phyloP scores from a whole-genome alignment of 164 flowering plant species.

The Vitis riparia region DNA sequence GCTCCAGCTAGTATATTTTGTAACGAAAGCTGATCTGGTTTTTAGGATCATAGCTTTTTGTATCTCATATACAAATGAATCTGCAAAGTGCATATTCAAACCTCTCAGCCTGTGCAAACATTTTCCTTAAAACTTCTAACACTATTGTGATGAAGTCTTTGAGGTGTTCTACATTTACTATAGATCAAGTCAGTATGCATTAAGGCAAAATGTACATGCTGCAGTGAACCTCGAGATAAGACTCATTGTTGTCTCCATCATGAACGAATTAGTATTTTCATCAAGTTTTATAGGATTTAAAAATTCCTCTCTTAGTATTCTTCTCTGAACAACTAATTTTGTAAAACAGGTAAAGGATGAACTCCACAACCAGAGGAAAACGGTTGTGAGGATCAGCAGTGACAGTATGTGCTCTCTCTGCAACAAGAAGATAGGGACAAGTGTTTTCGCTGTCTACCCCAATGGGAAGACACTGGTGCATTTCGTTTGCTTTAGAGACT shows the following conservation, averaged over 20 bases:
- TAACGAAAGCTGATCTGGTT: neutral
- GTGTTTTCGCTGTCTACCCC: conserved; percentile 97
- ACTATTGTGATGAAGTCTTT: too few species aligned
- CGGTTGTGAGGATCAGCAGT: conserved; percentile 67
- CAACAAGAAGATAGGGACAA: conserved; percentile 87
- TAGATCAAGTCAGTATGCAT: too few species aligned
- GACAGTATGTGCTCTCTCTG: conserved; percentile 94
- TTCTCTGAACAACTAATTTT: neutral
- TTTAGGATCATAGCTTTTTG: neutral
- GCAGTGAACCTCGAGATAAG: too few species aligned
- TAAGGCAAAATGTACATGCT: too few species aligned
- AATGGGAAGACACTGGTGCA: conserved; percentile 91
- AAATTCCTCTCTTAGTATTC: neutral
- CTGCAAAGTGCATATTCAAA: too few species aligned
- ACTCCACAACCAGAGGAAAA: conserved; percentile 65
- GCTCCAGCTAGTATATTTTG: neutral
- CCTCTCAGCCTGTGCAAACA: too few species aligned
- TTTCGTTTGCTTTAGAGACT: conserved; percentile 95
- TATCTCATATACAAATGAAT: too few species aligned
- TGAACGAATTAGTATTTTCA: too few species aligned
- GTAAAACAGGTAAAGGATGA: conserved; percentile 85
- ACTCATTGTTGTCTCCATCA: too few species aligned
- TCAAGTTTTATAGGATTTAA: too few species aligned
- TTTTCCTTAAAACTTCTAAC: too few species aligned
- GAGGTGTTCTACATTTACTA: too few species aligned